Evolutionary conservation across 2,329 filamentous ascomycete genomes (phyloP), one percentile per base, ranked within the genome.

Genomic region (Fusarium tricinctum): DNA sequence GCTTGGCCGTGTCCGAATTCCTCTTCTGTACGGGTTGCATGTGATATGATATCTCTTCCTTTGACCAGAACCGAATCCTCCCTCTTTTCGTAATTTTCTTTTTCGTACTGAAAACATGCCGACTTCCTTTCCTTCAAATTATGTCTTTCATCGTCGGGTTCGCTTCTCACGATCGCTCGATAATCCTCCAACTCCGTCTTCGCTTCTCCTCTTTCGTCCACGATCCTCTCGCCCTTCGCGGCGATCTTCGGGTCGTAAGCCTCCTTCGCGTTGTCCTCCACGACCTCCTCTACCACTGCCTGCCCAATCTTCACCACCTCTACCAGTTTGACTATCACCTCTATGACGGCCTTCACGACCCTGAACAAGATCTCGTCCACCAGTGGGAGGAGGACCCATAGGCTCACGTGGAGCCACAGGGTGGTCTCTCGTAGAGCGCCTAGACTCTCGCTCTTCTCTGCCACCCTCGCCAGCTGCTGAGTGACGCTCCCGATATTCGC

Each of bases 141-240:
- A 74, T 81, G 23, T 54, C 62, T 40, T 48, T 70, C 44, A 86
- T 72, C 83, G 82, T 76, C 86, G 82, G 66, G 79, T 81, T 75
- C 86, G 81, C 80, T 88, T 88, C 63, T 88, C 85, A 59, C 83
- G 80, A 39, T 86, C 84, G 70, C 75, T 81, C 17, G 74, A 68
- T 64, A 78, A 61, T 20, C 70, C 67, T 35, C 77, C 79, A n/a
- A 75, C 72, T 20, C 81, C 81, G 51, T 86, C 85, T 62, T 86
- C 85, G 68, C 84, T 86, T 73, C 78, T 72, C 60, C 79, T 71
- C 72, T 81, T 78, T 61, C 79, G 76, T 33, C 77, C 75, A 15
- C 79, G 77, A 33, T 81, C 79, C 48, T 80, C 74, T 66, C 78
- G 70, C 51, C 72, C 62, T 35, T 79, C 78, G 22, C 76, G 74